Evolutionary conservation across 1,284 basidiomycete genomes (phyloP).

Genomic region (Cutaneotrichosporon sp.): DNA sequence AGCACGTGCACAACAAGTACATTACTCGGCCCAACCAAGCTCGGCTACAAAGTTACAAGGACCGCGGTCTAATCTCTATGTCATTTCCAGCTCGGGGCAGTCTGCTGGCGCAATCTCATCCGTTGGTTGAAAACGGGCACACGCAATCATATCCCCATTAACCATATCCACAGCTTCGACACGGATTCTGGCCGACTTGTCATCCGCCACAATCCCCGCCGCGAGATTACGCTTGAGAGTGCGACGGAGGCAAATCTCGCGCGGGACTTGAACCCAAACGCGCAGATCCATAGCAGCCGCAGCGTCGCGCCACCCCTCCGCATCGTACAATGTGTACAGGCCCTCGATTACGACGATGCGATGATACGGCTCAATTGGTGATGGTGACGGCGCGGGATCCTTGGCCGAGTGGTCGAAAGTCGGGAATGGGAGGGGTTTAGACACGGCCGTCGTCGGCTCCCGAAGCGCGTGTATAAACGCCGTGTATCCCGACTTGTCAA

Average conservation of each 20-base stretch:
- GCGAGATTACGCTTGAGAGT: slow-evolving; percentile 58
- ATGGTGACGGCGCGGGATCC: slow-evolving; percentile 55
- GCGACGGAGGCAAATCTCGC: slow-evolving; percentile 62
- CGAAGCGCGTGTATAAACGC: slow-evolving; percentile 69
- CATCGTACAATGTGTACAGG: slow-evolving; percentile 71
- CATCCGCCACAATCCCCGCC: slow-evolving; percentile 34
- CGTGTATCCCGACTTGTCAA: slow-evolving; percentile 60
- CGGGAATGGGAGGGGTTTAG: slow-evolving; percentile 57
- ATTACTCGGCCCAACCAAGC: too few relatives aligned
- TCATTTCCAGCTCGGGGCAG: neutral
- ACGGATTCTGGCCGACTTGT: slow-evolving; percentile 14
- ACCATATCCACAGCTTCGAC: slow-evolving; percentile 26
- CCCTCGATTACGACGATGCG: slow-evolving; percentile 81
- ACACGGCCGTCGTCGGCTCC: slow-evolving; percentile 36
- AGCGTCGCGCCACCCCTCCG: slow-evolving; percentile 70
- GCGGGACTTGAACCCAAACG: slow-evolving; percentile 70
- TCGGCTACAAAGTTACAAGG: neutral
- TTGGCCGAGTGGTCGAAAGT: slow-evolving; percentile 57
- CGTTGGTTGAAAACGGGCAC: slow-evolving; percentile 23
- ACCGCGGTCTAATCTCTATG: neutral
- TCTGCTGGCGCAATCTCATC: slow-evolving; percentile 24
- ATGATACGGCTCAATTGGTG: slow-evolving; percentile 63
- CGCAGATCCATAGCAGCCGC: slow-evolving; percentile 70
- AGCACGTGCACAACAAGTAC: too few relatives aligned
- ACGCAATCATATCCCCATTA: slow-evolving; percentile 33